Conservation (phyloP, 305 asterid species). For the Solanum hybrid region DNA sequence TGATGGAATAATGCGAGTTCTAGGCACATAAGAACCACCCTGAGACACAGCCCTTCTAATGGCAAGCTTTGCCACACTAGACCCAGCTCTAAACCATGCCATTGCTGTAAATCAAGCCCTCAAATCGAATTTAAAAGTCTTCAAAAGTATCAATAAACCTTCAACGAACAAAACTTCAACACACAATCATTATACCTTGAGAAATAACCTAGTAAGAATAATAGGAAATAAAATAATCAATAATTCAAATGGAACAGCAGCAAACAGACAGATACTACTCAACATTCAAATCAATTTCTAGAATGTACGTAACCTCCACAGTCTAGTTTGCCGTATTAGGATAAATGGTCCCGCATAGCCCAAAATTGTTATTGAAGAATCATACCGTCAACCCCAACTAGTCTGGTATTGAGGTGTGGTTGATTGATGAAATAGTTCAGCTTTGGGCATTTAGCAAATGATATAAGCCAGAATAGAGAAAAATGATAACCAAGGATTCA, state of each 20-base stretch:
- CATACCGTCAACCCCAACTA: not conserved
- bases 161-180: slow-evolving; percentile 19
- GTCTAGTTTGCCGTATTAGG: not conserved
- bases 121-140: slow-evolving; percentile 10
- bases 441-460: not conserved
- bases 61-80: slow-evolving; percentile 71
- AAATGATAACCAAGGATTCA: not conserved
- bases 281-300: not conserved
- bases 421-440: not conserved
- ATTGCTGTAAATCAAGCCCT: slow-evolving; percentile 28
- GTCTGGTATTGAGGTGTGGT: not conserved
- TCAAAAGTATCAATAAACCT: not conserved
- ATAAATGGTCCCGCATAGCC: not conserved
- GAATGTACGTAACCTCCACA: not conserved
- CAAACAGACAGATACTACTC: not conserved
- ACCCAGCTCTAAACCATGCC: slow-evolving; percentile 83
- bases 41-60: slow-evolving; percentile 55
- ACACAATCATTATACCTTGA: slow-evolving; percentile 22
- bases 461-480: not conserved
- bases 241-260: not conserved
- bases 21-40: slow-evolving; percentile 32
- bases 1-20: slow-evolving; percentile 31
- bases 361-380: not conserved
- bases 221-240: slow-evolving; percentile 6
- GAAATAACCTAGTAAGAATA: slow-evolving; percentile 25